Base-by-base conservation (phyloP, 345 rosid genomes). In the Arabidopsis suecica region DNA sequence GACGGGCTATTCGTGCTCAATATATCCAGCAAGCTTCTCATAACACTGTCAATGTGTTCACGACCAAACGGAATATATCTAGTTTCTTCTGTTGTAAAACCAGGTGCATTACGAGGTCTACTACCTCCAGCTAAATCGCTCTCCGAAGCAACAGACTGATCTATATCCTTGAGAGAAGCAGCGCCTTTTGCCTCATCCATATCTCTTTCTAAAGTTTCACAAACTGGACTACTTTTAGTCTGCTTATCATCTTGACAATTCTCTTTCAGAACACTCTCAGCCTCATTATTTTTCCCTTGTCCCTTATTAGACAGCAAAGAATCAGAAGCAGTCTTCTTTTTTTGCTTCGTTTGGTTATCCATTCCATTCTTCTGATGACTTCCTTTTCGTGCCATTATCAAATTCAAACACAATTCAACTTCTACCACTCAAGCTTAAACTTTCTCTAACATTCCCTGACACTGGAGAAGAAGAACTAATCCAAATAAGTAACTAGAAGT, bases 381-480 rank as follows among this genome's bases (percentile, higher is more conserved):
- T 69, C 89, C 84, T 83, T 88, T 89, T 45, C 97, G 91, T 77
- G 98, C 96, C 98, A 93, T 93, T 36, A 51, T 40, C 37, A 77
- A 44, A 38, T 23, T 62, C 47, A 30, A 65, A 49, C 51, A 68
- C 8, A 80, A 75, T 51, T 50, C 57, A 71, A 64, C 80, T 71
- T 62, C 55, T 63, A 72, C 32, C 45, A 57, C 38, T 33, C 75
- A 28, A 11, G 10, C 47, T 67, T 61, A 73, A 55, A 58, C 57
- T 63, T 10, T 34, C 53, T 67, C 44, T 47, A 75, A 41, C 40
- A 68, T 69, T 40, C 66, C 81, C 82, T 82, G 80, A 9, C 71
- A 82, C 64, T 57, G 44, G 56, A 60, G 66, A 65, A 61, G 22
- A 47, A 23, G 41, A 74, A n/a, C 10, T 66, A 38, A 60, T 40